Evolutionary conservation across 1,284 basidiomycete genomes (phyloP), one percentile per base, ranked within the genome.

Genomic region (Pseudozyma hubeiensis): DNA sequence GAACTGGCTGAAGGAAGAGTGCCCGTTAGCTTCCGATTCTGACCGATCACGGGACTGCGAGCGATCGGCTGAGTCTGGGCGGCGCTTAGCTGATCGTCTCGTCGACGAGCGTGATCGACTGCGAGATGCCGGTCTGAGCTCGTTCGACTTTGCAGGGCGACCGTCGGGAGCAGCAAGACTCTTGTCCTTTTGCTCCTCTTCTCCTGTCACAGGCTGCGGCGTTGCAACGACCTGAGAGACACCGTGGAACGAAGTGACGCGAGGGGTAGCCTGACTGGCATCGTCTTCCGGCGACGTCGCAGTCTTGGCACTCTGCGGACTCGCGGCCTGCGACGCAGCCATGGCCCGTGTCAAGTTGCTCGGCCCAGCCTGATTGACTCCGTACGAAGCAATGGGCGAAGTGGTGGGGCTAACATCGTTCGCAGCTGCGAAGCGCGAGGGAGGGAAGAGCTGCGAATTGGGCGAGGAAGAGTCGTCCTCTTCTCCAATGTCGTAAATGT

Each of bases 331-430:
- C 2, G 64, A 60, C 13, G 60, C 60, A 13, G 62, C 65, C 74
- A 76, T 68, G 30, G 64, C 74, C 5, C 62, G 57, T 5, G 60
- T 65, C 31, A 76, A 60, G 37, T 76, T 76, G 65, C 69, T 73
- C 11, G 74, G 74, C 1, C 74, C 74, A 3, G 71, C 47, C 41
- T 64, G 65, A 11, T 44, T 58, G 53, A 62, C 54, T 9, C 71
- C 71, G 17, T 54, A 53, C 6, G 61, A 64, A 16, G 58, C 65
- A 19, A 68, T 59, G 19, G 65, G 71, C 0, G 71, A 74, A 2
- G 57, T 53, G n/a, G 72, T 66, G 5, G 66, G 67, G 47, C 66
- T 68, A 39, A 67, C 47, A 10, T 52, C 52, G 29, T n/a, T 30
- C 6, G 41, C 50, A 35, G 19, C 30, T 8, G 35, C 39, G 30